Conservation (phyloP, 768 basidiomycete genomes). For the Kwoniella newhampshirensis region DNA sequence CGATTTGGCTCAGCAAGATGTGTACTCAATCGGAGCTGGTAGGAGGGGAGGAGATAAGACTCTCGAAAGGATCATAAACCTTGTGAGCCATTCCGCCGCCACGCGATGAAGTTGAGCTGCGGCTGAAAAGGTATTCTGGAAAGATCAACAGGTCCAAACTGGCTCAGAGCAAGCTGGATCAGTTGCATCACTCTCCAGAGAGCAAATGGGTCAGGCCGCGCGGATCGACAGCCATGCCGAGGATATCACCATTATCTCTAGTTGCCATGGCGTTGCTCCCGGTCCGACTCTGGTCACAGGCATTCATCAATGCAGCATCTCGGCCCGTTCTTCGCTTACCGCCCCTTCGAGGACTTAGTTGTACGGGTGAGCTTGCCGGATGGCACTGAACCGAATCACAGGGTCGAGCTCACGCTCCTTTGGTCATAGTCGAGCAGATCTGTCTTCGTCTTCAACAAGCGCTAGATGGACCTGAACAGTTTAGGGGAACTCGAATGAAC, state of each 20-base stretch:
- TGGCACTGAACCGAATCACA: conserved; percentile 7
- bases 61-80: conserved; percentile 18
- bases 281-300: not conserved
- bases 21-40: conserved; percentile 9
- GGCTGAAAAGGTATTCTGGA: no score
- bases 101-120: no score
- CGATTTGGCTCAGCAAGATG: conserved; percentile 20
- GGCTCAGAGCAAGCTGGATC: not conserved
- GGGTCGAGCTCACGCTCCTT: no score
- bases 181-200: no score
- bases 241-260: no score
- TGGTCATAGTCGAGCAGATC: conserved; percentile 62
- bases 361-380: conserved; percentile 9
- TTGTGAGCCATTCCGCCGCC: conserved; percentile 13
- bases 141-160: conserved; percentile 4
- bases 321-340: not conserved
- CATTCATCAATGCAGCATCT: not conserved
- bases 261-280: not conserved
- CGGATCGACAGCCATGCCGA: no score
- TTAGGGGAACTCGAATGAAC: conserved; percentile 43
- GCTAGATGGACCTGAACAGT: conserved; percentile 57
- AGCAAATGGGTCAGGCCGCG: no score
- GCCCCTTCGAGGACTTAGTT: not conserved
- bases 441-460: conserved; percentile 62
- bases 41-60: conserved; percentile 6